Base-by-base conservation (phyloP, 2,329 filamentous ascomycete genomes). In the Fusarium annulatum region DNA sequence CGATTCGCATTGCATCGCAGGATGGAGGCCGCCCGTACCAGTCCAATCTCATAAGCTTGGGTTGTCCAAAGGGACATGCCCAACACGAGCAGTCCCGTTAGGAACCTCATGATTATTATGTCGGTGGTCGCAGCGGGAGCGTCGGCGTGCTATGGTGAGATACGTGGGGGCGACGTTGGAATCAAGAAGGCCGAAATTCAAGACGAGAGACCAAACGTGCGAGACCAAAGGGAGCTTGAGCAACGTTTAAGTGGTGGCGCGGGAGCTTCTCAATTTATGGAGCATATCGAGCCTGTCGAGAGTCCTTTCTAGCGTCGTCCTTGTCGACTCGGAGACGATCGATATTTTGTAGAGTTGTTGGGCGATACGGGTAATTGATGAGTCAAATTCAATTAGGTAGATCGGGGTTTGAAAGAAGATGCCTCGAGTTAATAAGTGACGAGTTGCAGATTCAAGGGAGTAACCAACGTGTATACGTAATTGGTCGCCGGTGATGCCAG, bases 41-140 rank as follows among this genome's bases (percentile, higher is more conserved):
- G 84, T 75, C 82, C 81, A 71, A 90, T 84, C 79, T 92, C 90
- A 77, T 91, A 82, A 33, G 89, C 90, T 68, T 82, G 82, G 72
- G 84, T 86, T 64, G 87, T 85, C 85, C 86, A 85, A 60, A 86
- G 75, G 79, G 87, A 89, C 84, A 89, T 79, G 78, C 85, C 87
- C 83, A 91, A 80, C 69, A 86, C 78, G 73, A 89, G 80, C 63
- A 85, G 81, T 77, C 85, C 86, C 74, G 85, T 76, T 82, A 87
- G 87, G 76, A 84, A 84, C 84, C 86, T 88, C 89, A 91, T 91
- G 59, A 69, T 73, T 85, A 78, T 56, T 55, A 34, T 33, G 45
- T 61, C 58, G 61, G 48, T 64, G 23, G 26, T 59, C 62, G 60
- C 58, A 23, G 51, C 56, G 68, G 67, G 60, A 66, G 67, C 33